Percentiles rank a stretch among this genome's conserved stretches.
Conservation (phyloP, 306 rosid species). For the Clitoria ternatea region DNA sequence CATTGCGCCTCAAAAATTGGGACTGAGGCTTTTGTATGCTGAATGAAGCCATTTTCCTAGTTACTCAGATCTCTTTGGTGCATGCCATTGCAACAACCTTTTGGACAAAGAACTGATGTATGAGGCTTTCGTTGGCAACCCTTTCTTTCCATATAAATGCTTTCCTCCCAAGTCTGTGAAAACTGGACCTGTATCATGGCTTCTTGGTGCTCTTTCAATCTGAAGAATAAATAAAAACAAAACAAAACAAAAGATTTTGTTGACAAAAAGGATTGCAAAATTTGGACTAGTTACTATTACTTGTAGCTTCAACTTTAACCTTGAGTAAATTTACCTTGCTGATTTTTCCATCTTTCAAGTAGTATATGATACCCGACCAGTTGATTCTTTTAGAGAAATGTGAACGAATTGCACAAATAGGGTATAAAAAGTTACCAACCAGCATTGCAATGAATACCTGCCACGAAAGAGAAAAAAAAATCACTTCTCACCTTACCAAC, state of each 20-base stretch:
- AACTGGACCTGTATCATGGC: slow-evolving; percentile 63
- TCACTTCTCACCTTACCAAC: slow-evolving; percentile 17
- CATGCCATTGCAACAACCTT: slow-evolving; percentile 57
- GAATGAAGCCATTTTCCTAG: slow-evolving; percentile 31
- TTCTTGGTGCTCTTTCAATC: slow-evolving; percentile 71
- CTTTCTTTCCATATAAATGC: slow-evolving; percentile 74
- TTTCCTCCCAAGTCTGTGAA: slow-evolving; percentile 91
- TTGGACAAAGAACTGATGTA: slow-evolving; percentile 63
- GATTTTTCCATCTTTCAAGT: slow-evolving; percentile 87
- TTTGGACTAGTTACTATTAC: background rate
- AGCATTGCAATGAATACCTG: slow-evolving; percentile 95
- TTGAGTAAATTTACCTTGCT: slow-evolving; percentile 49
- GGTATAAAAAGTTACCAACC: slow-evolving; percentile 89
- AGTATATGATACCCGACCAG: slow-evolving; percentile 91
- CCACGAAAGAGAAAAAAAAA: background rate
- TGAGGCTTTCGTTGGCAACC: slow-evolving; percentile 53
- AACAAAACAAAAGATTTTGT: background rate
- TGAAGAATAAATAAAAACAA: slow-evolving; percentile 34
- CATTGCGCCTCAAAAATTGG: slow-evolving; percentile 21
- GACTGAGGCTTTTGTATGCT: slow-evolving; percentile 20
- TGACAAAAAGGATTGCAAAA: background rate
- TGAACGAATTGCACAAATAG: slow-evolving; percentile 82
- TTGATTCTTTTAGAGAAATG: slow-evolving; percentile 88
- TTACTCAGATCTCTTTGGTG: slow-evolving; percentile 73
- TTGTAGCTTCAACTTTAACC: background rate